A percentile compares a stretch with the other conserved stretches of the same genome.
Evolutionary conservation across 805 yeast species (phyloP).

Genomic region (Babjeviella inositovora): DNA sequence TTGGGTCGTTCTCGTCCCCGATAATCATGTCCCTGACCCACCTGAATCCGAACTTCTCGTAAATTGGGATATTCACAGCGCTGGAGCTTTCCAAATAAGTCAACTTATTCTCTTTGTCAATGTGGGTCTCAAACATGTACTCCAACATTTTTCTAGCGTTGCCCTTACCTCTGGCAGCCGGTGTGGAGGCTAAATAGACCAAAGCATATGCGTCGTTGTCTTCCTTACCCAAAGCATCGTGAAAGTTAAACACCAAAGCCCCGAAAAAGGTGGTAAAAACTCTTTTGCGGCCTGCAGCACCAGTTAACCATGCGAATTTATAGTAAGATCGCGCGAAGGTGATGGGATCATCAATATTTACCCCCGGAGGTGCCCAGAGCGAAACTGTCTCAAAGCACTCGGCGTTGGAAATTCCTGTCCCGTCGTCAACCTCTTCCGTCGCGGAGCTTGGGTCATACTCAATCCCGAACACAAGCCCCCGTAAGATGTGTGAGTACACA

Average conservation of each 20-base stretch:
- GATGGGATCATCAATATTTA: conserved; percentile 25
- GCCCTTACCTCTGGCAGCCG: conserved; percentile 37
- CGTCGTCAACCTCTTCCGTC: conserved; percentile 4
- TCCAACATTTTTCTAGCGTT: conserved; percentile 32
- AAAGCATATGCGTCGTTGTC: conserved; percentile 20
- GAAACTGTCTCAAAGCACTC: conserved; percentile 34
- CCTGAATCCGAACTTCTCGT: conserved; percentile 31
- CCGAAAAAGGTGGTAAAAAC: conserved; percentile 33
- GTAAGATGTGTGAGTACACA: conserved; percentile 27
- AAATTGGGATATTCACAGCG: conserved; percentile 29
- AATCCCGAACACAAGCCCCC: conserved; percentile 32
- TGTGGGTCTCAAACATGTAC: conserved; percentile 24
- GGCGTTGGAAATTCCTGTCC: conserved; percentile 2
- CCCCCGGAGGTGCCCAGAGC: conserved; percentile 33
- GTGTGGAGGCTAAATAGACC: conserved; percentile 26
- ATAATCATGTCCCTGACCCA: conserved; percentile 33
- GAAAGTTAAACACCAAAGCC: conserved; percentile 28
- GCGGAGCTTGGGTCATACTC: conserved; percentile 20
- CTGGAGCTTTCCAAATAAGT: conserved; percentile 35
- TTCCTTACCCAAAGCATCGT: conserved; percentile 24
- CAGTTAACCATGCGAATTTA: conserved; percentile 30
- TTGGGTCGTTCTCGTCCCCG: no score
- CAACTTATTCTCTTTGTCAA: conserved; percentile 21
- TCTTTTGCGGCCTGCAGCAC: conserved; percentile 28
- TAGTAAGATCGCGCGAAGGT: conserved; percentile 36